Base-by-base conservation (phyloP, 2,329 filamentous ascomycete species). In the Stagonosporopsis rhizophila region DNA sequence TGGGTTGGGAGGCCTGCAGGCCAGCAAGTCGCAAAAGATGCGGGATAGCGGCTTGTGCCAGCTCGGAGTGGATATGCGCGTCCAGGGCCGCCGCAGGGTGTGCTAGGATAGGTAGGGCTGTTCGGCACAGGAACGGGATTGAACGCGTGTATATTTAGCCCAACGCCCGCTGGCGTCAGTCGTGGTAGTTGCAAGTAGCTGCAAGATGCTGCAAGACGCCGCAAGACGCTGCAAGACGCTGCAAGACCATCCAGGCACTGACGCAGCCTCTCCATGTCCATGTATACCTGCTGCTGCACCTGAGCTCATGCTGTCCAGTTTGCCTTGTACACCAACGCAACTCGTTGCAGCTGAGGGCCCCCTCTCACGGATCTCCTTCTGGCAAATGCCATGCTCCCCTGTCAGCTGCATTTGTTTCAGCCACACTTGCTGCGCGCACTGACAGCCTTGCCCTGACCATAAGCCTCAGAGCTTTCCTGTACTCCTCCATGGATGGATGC, bases 321-420 rank as follows among this genome's bases (percentile, higher is more conserved):
- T 32, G 37, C 15, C 28, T 56, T 30, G 39, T 15, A 56, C 47
- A 3, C 37, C 35, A 20, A 35, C 15, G 32, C 32, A 17, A 8
- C 52, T 40, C 44, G 27, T 45, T 45, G 34, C 27, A 39, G 52
- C 40, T 19, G 45, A 40, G n/a, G 25, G n/a, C n/a, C n/a, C n/a
- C 52, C 20, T 28, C 20, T 25, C 45, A 44, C 45, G 34, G 45
- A 35, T 55, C 52, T 35, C 45, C 32, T 34, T 17, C 11, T 40
- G 46, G 40, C 37, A 41, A 34, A n/a, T 56, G 45, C 52, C 23
- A 23, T 9, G 6, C n/a, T 19, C 52, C 52, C 46, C 46, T 46
- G 40, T 41, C 34, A 50, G 52, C 40, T 30, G 46, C 52, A 41
- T 35, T 15, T 19, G 53, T 56, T 56, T 56, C 55, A 58, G 55